Evolutionary conservation across 441 rosid genomes (phyloP), one percentile per base, ranked within the genome.

Genomic region (Omphalea diandra): DNA sequence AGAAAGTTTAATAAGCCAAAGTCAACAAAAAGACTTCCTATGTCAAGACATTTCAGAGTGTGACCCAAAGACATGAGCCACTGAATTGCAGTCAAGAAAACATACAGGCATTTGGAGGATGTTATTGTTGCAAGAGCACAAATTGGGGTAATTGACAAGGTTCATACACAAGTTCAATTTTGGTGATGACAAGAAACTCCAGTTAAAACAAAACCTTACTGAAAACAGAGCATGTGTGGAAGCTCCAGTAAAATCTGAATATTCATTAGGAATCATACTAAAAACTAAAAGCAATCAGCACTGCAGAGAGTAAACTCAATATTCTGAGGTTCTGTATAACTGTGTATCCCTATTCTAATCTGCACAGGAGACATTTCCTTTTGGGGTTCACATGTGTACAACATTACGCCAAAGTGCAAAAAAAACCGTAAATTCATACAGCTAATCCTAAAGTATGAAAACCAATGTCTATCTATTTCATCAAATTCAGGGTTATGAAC

Each of bases 401-500:
- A 17, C 10, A 35, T 68, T 52, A 22, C 12, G n/a, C 47, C 41
- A 36, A 53, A 63, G 29, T 22, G 35, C 55, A 73, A 6, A 67
- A n/a, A n/a, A 20, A 63, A 73, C 58, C 2, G 61, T 50, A 40
- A n/a, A 27, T 12, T 44, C 56, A 33, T 72, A 59, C 64, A 70
- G 63, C 44, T 38, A 55, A 11, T 22, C 40, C 50, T 67, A 26
- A n/a, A 47, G 47, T 27, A 63, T 20, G 24, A 57, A 70, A 62
- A 36, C 46, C 67, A 58, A 9, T 33, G 50, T 10, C 32, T 9
- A 32, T 36, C 53, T 20, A 40, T 50, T 70, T 26, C 12, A 52
- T 55, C 50, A 10, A 63, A 52, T 50, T 52, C 24, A 41, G n/a
- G 18, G 62, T 66, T 62, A 73, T 27, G 12, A 27, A 74, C 0